These are phyloP conservation scores for Dichomitus squalens DNA, from an alignment of 1,284 basidiomycete species.

Conservation along the genomic window DNA sequence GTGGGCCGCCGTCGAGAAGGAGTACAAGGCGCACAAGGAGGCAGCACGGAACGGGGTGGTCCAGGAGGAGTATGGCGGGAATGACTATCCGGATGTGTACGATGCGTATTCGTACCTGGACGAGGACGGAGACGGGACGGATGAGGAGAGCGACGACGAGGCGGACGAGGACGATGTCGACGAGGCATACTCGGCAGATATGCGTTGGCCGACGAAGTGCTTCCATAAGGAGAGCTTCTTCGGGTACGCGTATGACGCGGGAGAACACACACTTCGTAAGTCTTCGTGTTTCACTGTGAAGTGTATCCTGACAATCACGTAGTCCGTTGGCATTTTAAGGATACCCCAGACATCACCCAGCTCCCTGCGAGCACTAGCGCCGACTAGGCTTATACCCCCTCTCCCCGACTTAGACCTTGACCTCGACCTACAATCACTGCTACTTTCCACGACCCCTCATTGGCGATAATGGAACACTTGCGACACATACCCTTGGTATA, in stretches of 20 bases:
- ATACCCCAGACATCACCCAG: constrained; percentile 24
- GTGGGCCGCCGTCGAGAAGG: constrained; percentile 16
- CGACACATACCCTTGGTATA: background rate
- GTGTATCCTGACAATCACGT: background rate
- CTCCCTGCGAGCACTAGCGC: constrained; percentile 21
- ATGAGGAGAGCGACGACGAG: constrained; percentile 10
- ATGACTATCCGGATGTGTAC: constrained; percentile 11
- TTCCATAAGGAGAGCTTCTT: constrained; percentile 38
- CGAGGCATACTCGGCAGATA: constrained; percentile 20
- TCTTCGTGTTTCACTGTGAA: background rate
- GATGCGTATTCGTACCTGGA: constrained; percentile 12
- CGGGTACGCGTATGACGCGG: constrained; percentile 39
- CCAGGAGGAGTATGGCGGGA: constrained; percentile 8
- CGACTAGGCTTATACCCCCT: constrained; percentile 6
- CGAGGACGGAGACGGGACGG: constrained; percentile 11
- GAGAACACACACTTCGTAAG: constrained; percentile 35
- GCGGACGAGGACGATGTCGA: constrained; percentile 19
- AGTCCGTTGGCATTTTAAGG: constrained; percentile 31
- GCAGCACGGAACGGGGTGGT: constrained; percentile 1
- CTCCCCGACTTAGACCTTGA: background rate
- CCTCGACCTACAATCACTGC: background rate
- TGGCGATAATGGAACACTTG: constrained; percentile 1
- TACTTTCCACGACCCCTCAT: background rate
- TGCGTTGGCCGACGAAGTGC: constrained; percentile 38
- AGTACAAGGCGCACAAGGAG: constrained; percentile 12